Evolutionary conservation across 1,284 basidiomycete genomes (phyloP).

Genomic region (Apiotrichum brassicae): DNA sequence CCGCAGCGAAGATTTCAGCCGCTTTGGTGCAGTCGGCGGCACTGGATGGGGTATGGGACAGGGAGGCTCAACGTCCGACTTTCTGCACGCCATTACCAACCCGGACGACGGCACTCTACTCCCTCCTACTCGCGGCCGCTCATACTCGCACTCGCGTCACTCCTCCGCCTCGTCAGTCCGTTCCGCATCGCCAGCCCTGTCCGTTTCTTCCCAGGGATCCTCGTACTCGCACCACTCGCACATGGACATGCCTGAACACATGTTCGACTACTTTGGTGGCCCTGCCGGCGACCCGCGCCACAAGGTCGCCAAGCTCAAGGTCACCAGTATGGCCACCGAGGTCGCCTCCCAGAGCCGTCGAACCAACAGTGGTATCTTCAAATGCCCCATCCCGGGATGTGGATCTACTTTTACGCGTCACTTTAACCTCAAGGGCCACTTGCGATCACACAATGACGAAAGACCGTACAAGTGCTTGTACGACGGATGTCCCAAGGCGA

Average conservation of each 20-base stretch:
- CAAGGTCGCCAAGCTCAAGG: conserved; percentile 80
- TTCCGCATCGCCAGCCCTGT: conserved; percentile 39
- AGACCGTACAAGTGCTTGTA: conserved; percentile 87
- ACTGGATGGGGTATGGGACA: conserved; percentile 39
- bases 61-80: conserved; percentile 44
- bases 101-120: conserved; percentile 41
- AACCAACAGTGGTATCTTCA: conserved; percentile 82
- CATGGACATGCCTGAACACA: conserved; percentile 39
- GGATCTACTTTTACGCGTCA: conserved; percentile 83
- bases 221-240: conserved; percentile 31
- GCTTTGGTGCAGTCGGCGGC: conserved; percentile 22
- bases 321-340: conserved; percentile 91
- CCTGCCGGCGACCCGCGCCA: background rate
- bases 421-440: conserved; percentile 64
- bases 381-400: conserved; percentile 86
- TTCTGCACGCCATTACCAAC: conserved; percentile 39
- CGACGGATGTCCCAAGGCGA: conserved; percentile 80
- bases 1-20: conserved; percentile 42
- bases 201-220: conserved; percentile 40
- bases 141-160: conserved; percentile 35
- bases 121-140: conserved; percentile 33
- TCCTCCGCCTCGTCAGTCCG: conserved; percentile 39
- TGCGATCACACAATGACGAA: conserved; percentile 94
- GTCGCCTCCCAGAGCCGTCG: conserved; percentile 80
- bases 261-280: background rate